Evolutionary conservation across 2,329 filamentous ascomycete genomes (phyloP), one percentile per base, ranked within the genome.

Genomic region (Aspergillus viridinutans): DNA sequence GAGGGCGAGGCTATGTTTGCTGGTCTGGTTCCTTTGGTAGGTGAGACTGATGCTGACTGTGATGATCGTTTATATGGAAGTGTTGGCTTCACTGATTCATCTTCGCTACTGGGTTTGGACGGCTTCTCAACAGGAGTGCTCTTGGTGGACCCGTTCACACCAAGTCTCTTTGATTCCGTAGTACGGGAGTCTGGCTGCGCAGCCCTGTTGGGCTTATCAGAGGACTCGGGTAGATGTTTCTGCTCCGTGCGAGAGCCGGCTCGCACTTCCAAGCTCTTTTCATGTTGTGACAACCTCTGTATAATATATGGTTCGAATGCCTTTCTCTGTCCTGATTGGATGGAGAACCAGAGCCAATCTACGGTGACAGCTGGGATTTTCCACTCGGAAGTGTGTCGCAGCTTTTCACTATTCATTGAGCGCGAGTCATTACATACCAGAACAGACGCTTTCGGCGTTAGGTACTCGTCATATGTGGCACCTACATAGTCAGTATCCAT

Each of bases 301-400:
- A 76, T 70, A 21, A 72, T 61, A 66, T 82, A 84, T 29, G 76
- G 71, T 23, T 76, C 72, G 51, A 80, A 81, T 10, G 79, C 67
- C 55, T 82, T 76, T 64, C 75, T 78, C 54, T 77, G 71, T 29
- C 83, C 66, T 49, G 68, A 71, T 53, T 81, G 79, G 52, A 97
- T 85, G 62, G 89, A 94, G 52, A 87, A 83, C 87, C 90, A 94
- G 2, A 99, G 79, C 94, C 94, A 99, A 23, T 88, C 84, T 20
- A 85, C 84, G 7, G 83, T 83, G 10, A 97, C 89, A n/a, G 93
- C 85, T 1, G 92, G 90, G 10, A 97, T 88, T 4, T 82, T 82
- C 80, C 90, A 90, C 64, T 87, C 82, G 8, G 85, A 72, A 0
- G 92, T 92, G 68, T 90, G 87, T 48, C 88, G 85, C 20, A 94